Conservation (phyloP, 2,329 filamentous ascomycete species). For the Fusarium nanum region DNA sequence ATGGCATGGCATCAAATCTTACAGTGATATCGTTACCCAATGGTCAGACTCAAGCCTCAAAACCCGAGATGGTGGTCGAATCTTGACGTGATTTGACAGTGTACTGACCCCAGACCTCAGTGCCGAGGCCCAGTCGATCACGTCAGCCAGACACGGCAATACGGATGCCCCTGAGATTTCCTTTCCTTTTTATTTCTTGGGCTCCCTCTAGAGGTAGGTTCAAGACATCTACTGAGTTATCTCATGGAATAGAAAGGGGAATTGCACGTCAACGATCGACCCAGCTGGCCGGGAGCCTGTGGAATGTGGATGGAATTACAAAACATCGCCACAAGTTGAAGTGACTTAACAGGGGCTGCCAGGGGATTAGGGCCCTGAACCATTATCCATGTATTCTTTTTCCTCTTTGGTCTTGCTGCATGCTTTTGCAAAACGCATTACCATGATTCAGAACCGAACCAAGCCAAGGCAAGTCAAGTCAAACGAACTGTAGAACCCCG, state of each 20-base stretch:
- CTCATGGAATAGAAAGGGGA: conserved; percentile 2
- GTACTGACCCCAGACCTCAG: not conserved
- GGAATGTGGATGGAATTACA: conserved; percentile 39
- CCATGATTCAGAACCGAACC: conserved; percentile 20
- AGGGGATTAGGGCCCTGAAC: conserved; percentile 5
- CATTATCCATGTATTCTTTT: conserved; percentile 15
- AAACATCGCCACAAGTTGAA: conserved; percentile 18
- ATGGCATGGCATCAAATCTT: not conserved
- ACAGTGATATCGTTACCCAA: not conserved
- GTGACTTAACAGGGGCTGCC: conserved; percentile 25
- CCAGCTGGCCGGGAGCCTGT: conserved; percentile 30
- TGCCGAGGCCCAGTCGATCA: conserved; percentile 25
- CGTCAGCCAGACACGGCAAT: conserved; percentile 25
- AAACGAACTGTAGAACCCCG: not conserved
- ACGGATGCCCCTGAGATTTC: conserved; percentile 5
- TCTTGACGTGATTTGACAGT: conserved; percentile 2
- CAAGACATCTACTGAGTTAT: not conserved
- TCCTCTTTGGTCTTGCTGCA: conserved; percentile 25
- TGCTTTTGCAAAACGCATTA: conserved; percentile 18
- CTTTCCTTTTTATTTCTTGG: not conserved
- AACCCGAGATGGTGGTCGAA: conserved; percentile 16
- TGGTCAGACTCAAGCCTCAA: conserved; percentile 9
- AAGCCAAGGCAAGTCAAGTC: not conserved
- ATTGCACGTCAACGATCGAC: conserved; percentile 20
- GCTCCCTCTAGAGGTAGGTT: not conserved